Conservation (phyloP, 2,329 filamentous ascomycete genomes). For the Erysiphe pisi region DNA sequence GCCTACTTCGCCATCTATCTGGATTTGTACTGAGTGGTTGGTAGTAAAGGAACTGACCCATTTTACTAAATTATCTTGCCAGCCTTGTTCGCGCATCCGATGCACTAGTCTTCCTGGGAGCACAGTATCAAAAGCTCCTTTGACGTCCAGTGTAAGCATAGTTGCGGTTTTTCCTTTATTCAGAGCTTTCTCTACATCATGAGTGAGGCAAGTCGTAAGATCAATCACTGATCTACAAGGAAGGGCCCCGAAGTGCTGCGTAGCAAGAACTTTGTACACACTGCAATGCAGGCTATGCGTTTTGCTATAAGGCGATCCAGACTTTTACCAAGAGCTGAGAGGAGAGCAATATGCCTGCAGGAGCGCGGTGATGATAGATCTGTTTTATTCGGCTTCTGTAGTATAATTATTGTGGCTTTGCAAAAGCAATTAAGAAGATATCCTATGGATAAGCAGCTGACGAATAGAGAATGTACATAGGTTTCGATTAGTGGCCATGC, state of each 20-base stretch:
- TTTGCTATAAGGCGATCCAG: neutral
- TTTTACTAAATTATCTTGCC: neutral
- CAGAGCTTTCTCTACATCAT: conserved; percentile 16
- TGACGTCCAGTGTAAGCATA: neutral
- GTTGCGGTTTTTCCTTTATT: neutral
- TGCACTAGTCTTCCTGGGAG: conserved; percentile 9
- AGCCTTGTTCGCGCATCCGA: neutral
- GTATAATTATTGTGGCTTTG: neutral
- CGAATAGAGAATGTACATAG: neutral
- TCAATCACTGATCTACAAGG: conserved; percentile 1
- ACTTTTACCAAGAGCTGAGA: neutral
- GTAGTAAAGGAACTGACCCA: neutral
- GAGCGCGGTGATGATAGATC: conserved; percentile 6
- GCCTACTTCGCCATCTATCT: neutral
- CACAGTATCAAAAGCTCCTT: neutral
- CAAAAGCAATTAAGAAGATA: neutral
- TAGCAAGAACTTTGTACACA: neutral
- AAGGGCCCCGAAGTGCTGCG: conserved; percentile 8
- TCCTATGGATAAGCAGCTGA: neutral
- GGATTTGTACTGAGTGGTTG: neutral
- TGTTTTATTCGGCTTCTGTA: conserved; percentile 1
- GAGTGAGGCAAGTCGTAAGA: neutral
- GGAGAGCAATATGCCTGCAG: neutral
- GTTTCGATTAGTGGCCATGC: conserved; percentile 16
- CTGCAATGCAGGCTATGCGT: neutral